Percentiles rank a stretch among this genome's conserved stretches.
Evolutionary conservation across 805 yeast genomes (phyloP).

Genomic region (Barnettozyma pratensis): DNA sequence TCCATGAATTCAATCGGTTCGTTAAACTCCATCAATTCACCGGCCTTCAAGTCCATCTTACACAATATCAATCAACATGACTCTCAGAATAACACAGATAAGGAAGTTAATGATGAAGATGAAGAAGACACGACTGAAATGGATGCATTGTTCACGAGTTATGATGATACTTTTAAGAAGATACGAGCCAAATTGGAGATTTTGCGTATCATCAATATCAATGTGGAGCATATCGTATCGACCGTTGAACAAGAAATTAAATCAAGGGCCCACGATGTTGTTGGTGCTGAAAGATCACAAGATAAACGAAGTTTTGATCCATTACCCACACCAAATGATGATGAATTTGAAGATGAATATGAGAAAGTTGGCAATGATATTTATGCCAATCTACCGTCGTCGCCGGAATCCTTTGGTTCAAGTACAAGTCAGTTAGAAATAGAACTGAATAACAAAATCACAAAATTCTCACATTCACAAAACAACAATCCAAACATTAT

Average conservation of each 20-base stretch:
- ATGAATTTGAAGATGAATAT: background rate
- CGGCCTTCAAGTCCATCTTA: background rate
- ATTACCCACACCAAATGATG: slow-evolving; percentile 18
- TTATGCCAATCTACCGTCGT: slow-evolving; percentile 14
- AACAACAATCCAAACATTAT: slow-evolving; percentile 10
- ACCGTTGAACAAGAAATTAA: background rate
- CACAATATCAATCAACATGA: background rate
- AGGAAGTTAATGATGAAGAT: no score
- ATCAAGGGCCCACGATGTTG: background rate
- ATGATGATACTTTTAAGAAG: background rate
- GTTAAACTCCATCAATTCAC: background rate
- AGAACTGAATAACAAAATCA: slow-evolving; percentile 14
- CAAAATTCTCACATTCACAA: slow-evolving; percentile 10
- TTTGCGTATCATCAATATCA: background rate
- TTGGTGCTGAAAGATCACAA: background rate
- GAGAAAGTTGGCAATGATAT: slow-evolving; percentile 1
- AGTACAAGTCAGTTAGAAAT: slow-evolving; percentile 17
- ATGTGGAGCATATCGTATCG: background rate
- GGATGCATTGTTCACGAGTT: background rate
- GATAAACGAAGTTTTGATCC: background rate
- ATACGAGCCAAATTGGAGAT: background rate
- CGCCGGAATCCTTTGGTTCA: slow-evolving; percentile 18
- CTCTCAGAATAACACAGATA: background rate
- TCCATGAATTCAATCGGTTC: background rate
- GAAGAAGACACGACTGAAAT: background rate